Conservation (phyloP, 2,329 filamentous ascomycete species). For the Trichothecium sympodiale region DNA sequence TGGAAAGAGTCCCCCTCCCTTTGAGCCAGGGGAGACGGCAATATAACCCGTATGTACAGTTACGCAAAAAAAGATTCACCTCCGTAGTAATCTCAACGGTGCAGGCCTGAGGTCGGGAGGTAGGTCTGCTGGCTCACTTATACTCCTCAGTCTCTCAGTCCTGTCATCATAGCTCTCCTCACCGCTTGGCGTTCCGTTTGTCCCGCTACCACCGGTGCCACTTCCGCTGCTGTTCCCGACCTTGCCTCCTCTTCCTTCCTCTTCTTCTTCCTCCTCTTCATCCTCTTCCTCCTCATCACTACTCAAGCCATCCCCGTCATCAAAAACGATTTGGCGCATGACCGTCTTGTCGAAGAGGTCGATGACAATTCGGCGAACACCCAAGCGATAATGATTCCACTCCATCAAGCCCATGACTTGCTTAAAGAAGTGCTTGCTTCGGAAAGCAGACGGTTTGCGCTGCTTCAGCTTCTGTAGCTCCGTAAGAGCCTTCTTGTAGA, state of each 20-base stretch:
- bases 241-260: slow-evolving; percentile 50
- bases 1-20: too few relatives aligned
- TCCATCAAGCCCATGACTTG: slow-evolving; percentile 79
- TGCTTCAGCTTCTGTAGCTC: slow-evolving; percentile 73
- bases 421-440: slow-evolving; percentile 66
- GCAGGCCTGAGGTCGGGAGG: slow-evolving; percentile 21
- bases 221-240: slow-evolving; percentile 14
- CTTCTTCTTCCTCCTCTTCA: slow-evolving; percentile 52
- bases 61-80: slow-evolving; percentile 9
- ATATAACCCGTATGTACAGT: background rate
- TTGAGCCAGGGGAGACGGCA: too few relatives aligned
- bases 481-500: slow-evolving; percentile 75
- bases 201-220: background rate
- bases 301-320: slow-evolving; percentile 57
- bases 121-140: slow-evolving; percentile 29
- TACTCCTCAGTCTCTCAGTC: slow-evolving; percentile 47
- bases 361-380: slow-evolving; percentile 78
- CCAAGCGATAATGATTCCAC: slow-evolving; percentile 78
- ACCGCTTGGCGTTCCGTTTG: slow-evolving; percentile 13
- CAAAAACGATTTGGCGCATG: slow-evolving; percentile 72
- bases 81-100: slow-evolving; percentile 20
- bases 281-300: slow-evolving; percentile 31
- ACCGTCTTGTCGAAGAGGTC: slow-evolving; percentile 91
- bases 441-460: slow-evolving; percentile 65
- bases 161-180: slow-evolving; percentile 34